Conservation (phyloP, 139 green algal genomes). For the Chlorella ohadii region DNA sequence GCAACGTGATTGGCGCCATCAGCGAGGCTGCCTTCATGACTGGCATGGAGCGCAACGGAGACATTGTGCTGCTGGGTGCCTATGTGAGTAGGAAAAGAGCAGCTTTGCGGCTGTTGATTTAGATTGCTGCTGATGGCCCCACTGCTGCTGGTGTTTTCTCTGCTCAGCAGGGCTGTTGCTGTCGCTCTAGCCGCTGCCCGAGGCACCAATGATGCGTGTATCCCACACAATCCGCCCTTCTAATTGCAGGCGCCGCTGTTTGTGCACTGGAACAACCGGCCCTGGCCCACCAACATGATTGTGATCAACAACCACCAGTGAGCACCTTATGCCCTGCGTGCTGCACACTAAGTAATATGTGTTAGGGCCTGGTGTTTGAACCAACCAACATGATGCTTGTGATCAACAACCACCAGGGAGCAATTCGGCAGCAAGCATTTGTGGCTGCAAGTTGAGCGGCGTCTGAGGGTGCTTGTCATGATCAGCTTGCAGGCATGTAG, state of each 20-base stretch:
- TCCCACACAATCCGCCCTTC: too few species aligned
- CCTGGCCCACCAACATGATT: slow-evolving; percentile 62
- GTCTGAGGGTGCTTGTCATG: too few species aligned
- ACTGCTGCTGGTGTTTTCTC: background rate
- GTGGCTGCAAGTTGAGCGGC: too few species aligned
- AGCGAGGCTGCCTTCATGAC: slow-evolving; percentile 80
- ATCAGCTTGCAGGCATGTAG: too few species aligned
- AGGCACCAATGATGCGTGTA: too few species aligned
- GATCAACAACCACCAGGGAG: background rate
- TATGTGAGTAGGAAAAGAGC: slow-evolving; percentile 48
- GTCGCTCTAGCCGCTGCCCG: too few species aligned
- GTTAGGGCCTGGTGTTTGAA: too few species aligned
- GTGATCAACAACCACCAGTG: slow-evolving; percentile 62
- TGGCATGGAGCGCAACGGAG: slow-evolving; percentile 70
- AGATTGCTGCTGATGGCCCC: background rate
- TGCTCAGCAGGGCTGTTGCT: too few species aligned
- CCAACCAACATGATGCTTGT: slow-evolving; percentile 12
- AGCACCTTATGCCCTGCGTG: slow-evolving; percentile 50
- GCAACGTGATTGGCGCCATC: slow-evolving; percentile 60
- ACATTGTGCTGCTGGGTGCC: slow-evolving; percentile 62
- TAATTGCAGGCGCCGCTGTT: slow-evolving; percentile 69
- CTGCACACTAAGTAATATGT: too few species aligned
- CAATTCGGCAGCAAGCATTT: too few species aligned
- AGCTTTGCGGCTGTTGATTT: too few species aligned
- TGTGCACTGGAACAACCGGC: slow-evolving; percentile 58